Evolutionary conservation across 306 rosid species (phyloP).

Genomic region (Mimosa bimucronata): DNA sequence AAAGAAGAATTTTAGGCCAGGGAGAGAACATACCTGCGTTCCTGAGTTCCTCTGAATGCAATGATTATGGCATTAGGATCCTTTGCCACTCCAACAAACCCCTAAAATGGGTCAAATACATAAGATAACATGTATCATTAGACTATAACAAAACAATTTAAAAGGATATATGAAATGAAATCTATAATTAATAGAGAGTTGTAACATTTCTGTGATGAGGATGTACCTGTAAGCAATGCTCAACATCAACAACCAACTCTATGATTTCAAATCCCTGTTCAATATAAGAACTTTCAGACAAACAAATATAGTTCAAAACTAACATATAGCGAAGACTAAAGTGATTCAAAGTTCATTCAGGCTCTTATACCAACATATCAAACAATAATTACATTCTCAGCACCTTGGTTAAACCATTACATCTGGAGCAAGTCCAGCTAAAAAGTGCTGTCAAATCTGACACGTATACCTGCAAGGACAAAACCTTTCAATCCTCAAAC

Average conservation of each 20-base stretch:
- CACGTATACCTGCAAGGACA: conserved; percentile 72
- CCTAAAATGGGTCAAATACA: conserved; percentile 51
- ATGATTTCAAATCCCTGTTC: conserved; percentile 90
- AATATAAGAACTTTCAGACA: conserved; percentile 42
- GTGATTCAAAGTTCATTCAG: conserved; percentile 29
- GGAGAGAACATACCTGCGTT: background rate
- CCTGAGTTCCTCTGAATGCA: conserved; percentile 98
- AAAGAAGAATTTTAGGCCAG: background rate
- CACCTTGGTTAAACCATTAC: conserved; percentile 83
- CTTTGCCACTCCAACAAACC: conserved; percentile 87
- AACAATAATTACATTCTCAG: conserved; percentile 37
- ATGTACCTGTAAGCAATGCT: conserved; percentile 93
- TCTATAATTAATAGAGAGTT: conserved; percentile 27
- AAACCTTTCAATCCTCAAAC: conserved; percentile 38
- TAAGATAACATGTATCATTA: conserved; percentile 17
- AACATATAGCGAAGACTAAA: background rate
- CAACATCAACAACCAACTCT: conserved; percentile 87
- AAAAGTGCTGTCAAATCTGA: conserved; percentile 86
- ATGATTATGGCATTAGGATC: conserved; percentile 81
- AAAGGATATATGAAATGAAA: background rate
- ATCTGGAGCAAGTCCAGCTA: conserved; percentile 89
- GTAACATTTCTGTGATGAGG: conserved; percentile 25
- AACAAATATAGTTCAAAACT: conserved; percentile 22
- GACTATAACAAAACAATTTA: conserved; percentile 2
- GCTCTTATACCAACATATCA: conserved; percentile 23